phyloP scores from a whole-genome alignment of 2,329 filamentous ascomycete genomes.

The Chaetomiaceae sp. region DNA sequence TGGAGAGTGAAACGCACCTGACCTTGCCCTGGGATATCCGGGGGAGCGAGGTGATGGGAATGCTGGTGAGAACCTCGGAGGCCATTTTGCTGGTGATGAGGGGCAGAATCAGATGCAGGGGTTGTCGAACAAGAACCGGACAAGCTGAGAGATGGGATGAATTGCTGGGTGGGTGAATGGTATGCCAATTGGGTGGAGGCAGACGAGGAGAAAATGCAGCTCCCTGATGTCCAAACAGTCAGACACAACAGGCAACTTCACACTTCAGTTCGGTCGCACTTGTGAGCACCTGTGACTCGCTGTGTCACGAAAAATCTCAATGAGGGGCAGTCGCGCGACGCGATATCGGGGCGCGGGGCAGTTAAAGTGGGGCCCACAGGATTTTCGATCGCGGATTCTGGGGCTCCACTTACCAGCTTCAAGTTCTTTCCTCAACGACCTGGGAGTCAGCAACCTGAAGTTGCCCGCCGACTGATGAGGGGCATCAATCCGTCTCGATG shows the following conservation, averaged over 20 bases:
- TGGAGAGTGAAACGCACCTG: conserved; percentile 2
- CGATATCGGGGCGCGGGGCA: conserved; percentile 15
- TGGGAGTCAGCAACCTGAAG: no score
- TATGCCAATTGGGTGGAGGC: no score
- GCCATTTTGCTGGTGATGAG: conserved; percentile 4
- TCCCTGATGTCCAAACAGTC: no score
- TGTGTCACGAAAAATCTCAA: not conserved
- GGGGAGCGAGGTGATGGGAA: conserved; percentile 10
- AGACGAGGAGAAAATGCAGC: no score
- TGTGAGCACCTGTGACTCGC: conserved; percentile 2
- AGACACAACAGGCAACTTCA: no score
- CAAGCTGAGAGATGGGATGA: not conserved
- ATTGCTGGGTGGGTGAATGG: no score
- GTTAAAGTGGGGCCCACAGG: not conserved
- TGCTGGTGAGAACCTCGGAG: conserved; percentile 5
- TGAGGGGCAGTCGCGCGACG: not conserved
- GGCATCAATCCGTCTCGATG: no score
- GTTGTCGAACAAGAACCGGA: no score
- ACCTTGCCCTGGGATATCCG: conserved; percentile 17
- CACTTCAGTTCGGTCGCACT: not conserved
- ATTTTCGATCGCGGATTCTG: no score
- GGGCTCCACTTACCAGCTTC: no score
- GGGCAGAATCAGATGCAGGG: not conserved
- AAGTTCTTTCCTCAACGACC: no score
- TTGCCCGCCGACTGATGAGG: not conserved